phyloP scores from a whole-genome alignment of 768 basidiomycete genomes.

The Leccinum subtestaceum region DNA sequence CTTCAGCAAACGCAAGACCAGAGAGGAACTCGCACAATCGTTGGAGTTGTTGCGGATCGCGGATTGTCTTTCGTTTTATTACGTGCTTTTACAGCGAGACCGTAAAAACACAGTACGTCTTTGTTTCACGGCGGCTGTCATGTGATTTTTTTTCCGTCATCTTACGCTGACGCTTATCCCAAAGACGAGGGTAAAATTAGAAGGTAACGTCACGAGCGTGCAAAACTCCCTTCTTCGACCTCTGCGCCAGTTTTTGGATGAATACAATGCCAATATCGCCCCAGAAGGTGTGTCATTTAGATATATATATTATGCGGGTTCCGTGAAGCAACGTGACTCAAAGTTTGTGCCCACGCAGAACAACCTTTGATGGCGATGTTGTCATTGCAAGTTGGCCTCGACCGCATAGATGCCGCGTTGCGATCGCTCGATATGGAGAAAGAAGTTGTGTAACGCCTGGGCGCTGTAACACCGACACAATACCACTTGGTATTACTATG shows the following conservation, averaged over 20 bases:
- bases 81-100: constrained; percentile 61
- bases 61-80: constrained; percentile 68
- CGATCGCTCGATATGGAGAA: constrained; percentile 8
- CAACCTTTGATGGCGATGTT: constrained; percentile 27
- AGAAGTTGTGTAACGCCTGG: not conserved
- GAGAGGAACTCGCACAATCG: constrained; percentile 50
- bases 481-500: not conserved
- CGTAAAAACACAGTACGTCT: constrained; percentile 48
- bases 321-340: not conserved
- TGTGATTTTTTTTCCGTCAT: not conserved
- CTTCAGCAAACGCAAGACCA: constrained; percentile 36
- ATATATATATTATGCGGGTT: not conserved
- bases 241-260: constrained; percentile 37
- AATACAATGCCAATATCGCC: constrained; percentile 26
- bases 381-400: constrained; percentile 48
- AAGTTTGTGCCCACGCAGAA: constrained; percentile 13
- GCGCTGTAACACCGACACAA: not conserved
- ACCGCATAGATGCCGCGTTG: constrained; percentile 47
- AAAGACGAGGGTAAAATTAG: constrained; percentile 53
- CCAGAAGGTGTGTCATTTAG: constrained; percentile 26
- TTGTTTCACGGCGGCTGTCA: not conserved
- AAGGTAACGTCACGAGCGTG: constrained; percentile 41
- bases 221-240: constrained; percentile 46
- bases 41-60: constrained; percentile 60
- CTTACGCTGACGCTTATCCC: not conserved